Evolutionary conservation across 2,329 filamentous ascomycete genomes (phyloP), one percentile per base, ranked within the genome.

Genomic region (Beauveria asiatica): DNA sequence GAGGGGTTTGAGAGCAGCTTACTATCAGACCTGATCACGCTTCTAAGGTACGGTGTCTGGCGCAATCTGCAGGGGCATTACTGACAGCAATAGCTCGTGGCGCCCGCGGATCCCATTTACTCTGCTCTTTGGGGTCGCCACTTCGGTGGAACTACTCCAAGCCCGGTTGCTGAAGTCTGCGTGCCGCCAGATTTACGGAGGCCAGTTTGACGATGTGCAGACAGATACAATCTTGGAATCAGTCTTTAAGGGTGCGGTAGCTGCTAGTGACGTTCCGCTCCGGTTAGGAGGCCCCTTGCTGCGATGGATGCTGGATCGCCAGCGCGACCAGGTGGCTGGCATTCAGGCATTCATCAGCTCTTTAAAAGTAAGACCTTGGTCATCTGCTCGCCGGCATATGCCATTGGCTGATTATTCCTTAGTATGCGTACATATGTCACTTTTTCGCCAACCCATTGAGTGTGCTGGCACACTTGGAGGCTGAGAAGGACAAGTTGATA

Each of bases 361-460:
- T 11, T 67, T 92, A 2, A 88, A 89, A 78, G 86, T 86, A 19
- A 60, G 50, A 41, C 50, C 25, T 13, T 2, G 8, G 3, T 37
- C 8, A 44, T 11, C 21, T 39, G 39, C 56, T 33, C 3, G 13
- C 21, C 17, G 17, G 39, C 11, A 17, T 11, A 54, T 30, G 41
- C 16, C 42, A 51, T 30, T 5, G 13, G 23, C 39, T 51, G 27
- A 42, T 37, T 17, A 16, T 27, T 41, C 63, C 19, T 16, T 70
- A 90, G 82, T 94, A 93, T 73, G 84, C 87, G 1, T 91, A 92
- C 69, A 92, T 95, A 89, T 90, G 87, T 61, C 88, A 92, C 70
- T 93, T 90, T 68, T 93, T 90, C 66, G 88, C 87, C 44, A 93
- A 92, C 65, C 83, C 87, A 1, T 76, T 92, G 3, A 90, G 85